Percentiles rank a stretch among this genome's conserved stretches.
Conservation (phyloP, 2,329 filamentous ascomycete genomes). For the Fusarium concolor region DNA sequence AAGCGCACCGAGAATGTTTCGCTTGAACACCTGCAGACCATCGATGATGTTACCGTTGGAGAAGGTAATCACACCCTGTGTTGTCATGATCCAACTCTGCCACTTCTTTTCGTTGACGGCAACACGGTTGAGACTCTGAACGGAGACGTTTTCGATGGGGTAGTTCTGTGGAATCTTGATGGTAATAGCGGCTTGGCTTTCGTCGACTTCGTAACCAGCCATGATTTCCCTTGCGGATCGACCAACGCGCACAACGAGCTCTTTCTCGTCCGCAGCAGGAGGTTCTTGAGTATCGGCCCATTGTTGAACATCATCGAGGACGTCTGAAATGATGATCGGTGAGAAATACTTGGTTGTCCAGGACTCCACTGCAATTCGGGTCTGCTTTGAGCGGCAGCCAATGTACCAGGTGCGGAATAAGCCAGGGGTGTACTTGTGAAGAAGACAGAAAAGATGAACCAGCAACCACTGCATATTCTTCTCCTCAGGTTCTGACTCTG, state of each 20-base stretch:
- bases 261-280: slow-evolving; percentile 63
- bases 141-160: slow-evolving; percentile 81
- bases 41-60: slow-evolving; percentile 90
- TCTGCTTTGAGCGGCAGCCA: slow-evolving; percentile 82
- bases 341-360: slow-evolving; percentile 92
- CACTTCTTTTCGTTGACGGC: slow-evolving; percentile 92
- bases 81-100: slow-evolving; percentile 89
- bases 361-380: slow-evolving; percentile 78
- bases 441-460: slow-evolving; percentile 86
- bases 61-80: slow-evolving; percentile 93
- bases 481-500: slow-evolving; percentile 71
- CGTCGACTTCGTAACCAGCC: slow-evolving; percentile 88
- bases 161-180: slow-evolving; percentile 84
- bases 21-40: slow-evolving; percentile 84
- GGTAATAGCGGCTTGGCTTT: slow-evolving; percentile 84
- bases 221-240: slow-evolving; percentile 79
- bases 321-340: slow-evolving; percentile 72
- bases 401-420: slow-evolving; percentile 89
- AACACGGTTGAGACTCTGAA: slow-evolving; percentile 83
- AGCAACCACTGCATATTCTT: slow-evolving; percentile 85
- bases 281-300: slow-evolving; percentile 71
- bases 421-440: slow-evolving; percentile 79
- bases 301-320: slow-evolving; percentile 73
- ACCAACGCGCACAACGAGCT: slow-evolving; percentile 76
- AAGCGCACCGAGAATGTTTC: slow-evolving; percentile 87